Percentiles rank a stretch among this genome's conserved stretches.
Conservation (phyloP, 108 stramenopile genomes). For the Cyclotella kingstonii region DNA sequence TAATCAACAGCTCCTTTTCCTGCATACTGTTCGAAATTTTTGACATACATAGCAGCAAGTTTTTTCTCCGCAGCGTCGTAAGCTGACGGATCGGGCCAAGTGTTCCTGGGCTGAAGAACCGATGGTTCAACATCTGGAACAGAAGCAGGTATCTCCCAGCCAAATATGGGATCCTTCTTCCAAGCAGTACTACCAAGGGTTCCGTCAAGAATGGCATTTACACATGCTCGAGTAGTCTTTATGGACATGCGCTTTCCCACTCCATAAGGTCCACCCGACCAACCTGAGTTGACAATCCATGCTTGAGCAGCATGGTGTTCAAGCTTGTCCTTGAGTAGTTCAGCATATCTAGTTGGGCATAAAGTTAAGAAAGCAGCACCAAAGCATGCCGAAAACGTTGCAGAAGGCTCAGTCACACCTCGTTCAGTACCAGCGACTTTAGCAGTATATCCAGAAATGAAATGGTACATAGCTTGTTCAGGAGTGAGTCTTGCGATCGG, state of each 20-base stretch:
- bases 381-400: constrained; percentile 95
- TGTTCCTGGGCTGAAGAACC: constrained; percentile 84
- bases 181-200: constrained; percentile 80
- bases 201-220: constrained; percentile 95
- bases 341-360: constrained; percentile 94
- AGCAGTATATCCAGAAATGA: constrained; percentile 96
- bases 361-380: constrained; percentile 98
- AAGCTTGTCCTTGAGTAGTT: constrained; percentile 90
- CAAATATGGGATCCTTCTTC: constrained; percentile 83
- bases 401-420: constrained; percentile 90
- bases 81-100: constrained; percentile 84
- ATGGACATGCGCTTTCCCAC: constrained; percentile 96
- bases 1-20: constrained; percentile 81
- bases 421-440: constrained; percentile 99
- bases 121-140: constrained; percentile 78
- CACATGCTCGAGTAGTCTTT: constrained; percentile 93
- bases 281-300: constrained; percentile 97
- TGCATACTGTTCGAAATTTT: constrained; percentile 95
- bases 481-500: constrained; percentile 90
- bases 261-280: constrained; percentile 95
- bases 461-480: constrained; percentile 98
- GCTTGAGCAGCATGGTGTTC: constrained; percentile 84
- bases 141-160: constrained; percentile 85
- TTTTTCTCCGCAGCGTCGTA: constrained; percentile 88
- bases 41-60: constrained; percentile 88